These are phyloP conservation scores for Boeremia lycopersici DNA, from an alignment of 2,329 filamentous ascomycete species.

Conservation along the genomic window DNA sequence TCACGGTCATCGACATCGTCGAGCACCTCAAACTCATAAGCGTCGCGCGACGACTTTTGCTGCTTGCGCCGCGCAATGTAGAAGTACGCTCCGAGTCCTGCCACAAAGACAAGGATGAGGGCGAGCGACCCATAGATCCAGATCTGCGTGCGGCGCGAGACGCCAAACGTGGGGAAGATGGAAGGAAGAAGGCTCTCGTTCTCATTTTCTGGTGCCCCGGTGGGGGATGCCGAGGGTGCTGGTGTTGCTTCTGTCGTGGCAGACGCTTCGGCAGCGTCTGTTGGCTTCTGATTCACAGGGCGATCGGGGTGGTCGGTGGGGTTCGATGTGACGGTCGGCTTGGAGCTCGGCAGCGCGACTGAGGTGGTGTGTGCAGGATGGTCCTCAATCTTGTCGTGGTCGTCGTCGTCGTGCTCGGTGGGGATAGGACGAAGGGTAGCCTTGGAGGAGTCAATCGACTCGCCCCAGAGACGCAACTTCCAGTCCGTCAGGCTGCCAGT, in stretches of 20 bases:
- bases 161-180: constrained; percentile 87
- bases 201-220: constrained; percentile 41
- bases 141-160: constrained; percentile 82
- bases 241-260: constrained; percentile 24
- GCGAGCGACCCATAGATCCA: constrained; percentile 91
- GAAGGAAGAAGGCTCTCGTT: constrained; percentile 72
- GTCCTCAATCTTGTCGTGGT: constrained; percentile 69
- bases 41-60: constrained; percentile 75
- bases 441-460: constrained; percentile 76
- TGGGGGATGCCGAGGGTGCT: constrained; percentile 21
- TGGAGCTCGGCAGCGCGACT: constrained; percentile 54
- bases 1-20: constrained; percentile 74
- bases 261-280: constrained; percentile 33
- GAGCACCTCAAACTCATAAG: constrained; percentile 93
- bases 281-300: constrained; percentile 66
- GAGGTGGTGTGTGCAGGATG: constrained; percentile 66
- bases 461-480: constrained; percentile 93
- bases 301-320: constrained; percentile 56
- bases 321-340: constrained; percentile 53
- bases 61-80: constrained; percentile 79
- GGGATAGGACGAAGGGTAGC: constrained; percentile 81
- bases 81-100: constrained; percentile 79
- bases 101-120: constrained; percentile 86
- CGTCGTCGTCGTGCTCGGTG: constrained; percentile 78
- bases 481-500: constrained; percentile 85